Evolutionary conservation across 1,284 basidiomycete species (phyloP).

Genomic region (Ceratobasidium sp.): DNA sequence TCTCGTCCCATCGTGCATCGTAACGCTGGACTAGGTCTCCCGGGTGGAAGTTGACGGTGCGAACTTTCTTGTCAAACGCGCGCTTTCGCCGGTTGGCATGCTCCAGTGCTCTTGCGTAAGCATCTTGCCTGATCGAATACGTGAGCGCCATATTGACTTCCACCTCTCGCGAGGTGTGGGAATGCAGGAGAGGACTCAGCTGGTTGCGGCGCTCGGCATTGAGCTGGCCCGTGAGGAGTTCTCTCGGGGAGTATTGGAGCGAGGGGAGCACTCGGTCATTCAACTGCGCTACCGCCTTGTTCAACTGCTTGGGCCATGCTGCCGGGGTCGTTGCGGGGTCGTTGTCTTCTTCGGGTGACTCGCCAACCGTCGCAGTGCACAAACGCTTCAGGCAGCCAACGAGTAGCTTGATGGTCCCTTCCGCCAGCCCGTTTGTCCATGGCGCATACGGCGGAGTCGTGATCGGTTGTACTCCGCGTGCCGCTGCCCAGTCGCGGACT

Average conservation of each 20-base stretch:
- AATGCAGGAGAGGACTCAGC: not conserved
- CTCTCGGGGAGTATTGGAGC: conserved; percentile 46
- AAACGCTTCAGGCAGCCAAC: no score
- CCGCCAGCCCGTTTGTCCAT: conserved; percentile 60
- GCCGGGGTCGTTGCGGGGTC: no score
- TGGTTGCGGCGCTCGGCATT: not conserved
- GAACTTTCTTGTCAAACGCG: not conserved
- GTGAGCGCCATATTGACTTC: conserved; percentile 13
- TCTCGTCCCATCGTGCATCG: conserved; percentile 23
- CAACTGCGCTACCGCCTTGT: no score
- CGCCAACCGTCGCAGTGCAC: no score
- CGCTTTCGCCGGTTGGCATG: not conserved
- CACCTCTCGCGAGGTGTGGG: not conserved
- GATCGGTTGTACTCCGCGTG: conserved; percentile 51
- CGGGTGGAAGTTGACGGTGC: not conserved
- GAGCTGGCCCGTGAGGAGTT: conserved; percentile 46
- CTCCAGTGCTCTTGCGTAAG: conserved; percentile 1
- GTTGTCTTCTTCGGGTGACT: no score
- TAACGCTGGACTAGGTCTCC: conserved; percentile 19
- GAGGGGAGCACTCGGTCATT: conserved; percentile 47
- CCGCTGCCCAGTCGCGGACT: conserved; percentile 55
- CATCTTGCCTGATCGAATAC: conserved; percentile 13
- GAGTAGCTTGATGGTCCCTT: conserved; percentile 48
- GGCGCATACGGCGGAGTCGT: conserved; percentile 59
- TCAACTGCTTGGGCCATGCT: no score